These are phyloP conservation scores for Nothopassalora personata DNA, from an alignment of 2,329 filamentous ascomycete genomes.

Conservation along the genomic window DNA sequence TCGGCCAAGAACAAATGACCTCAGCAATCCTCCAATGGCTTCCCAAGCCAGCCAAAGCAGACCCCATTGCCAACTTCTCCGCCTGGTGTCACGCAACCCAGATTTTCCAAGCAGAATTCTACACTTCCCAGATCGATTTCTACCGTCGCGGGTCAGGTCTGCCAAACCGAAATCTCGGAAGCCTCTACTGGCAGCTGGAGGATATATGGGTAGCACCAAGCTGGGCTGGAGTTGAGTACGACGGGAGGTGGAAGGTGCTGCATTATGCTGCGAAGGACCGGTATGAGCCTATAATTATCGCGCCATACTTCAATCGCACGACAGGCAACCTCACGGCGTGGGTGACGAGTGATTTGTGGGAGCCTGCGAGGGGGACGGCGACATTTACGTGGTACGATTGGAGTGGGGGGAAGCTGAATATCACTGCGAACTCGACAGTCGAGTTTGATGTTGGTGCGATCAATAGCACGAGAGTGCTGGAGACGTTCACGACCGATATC, in stretches of 20 bases:
- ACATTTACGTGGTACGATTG: constrained; percentile 50
- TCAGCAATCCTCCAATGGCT: constrained; percentile 53
- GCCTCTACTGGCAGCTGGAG: constrained; percentile 61
- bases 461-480: constrained; percentile 48
- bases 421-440: constrained; percentile 27
- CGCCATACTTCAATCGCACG: constrained; percentile 50
- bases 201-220: constrained; percentile 57
- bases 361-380: constrained; percentile 42
- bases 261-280: constrained; percentile 56
- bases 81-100: constrained; percentile 59
- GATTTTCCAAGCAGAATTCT: constrained; percentile 60
- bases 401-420: constrained; percentile 41
- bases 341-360: constrained; percentile 56
- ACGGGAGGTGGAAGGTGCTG: constrained; percentile 58
- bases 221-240: constrained; percentile 60
- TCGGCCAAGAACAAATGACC: constrained; percentile 55
- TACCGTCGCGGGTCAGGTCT: constrained; percentile 56
- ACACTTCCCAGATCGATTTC: constrained; percentile 56
- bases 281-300: constrained; percentile 55
- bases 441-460: constrained; percentile 46
- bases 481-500: constrained; percentile 36
- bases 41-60: constrained; percentile 49
- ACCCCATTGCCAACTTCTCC: constrained; percentile 54
- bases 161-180: constrained; percentile 54
- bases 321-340: constrained; percentile 50